Percentiles rank a stretch among this genome's conserved stretches.
Conservation (phyloP, 1,284 basidiomycete species). For the Chalciporus piperatoides region DNA sequence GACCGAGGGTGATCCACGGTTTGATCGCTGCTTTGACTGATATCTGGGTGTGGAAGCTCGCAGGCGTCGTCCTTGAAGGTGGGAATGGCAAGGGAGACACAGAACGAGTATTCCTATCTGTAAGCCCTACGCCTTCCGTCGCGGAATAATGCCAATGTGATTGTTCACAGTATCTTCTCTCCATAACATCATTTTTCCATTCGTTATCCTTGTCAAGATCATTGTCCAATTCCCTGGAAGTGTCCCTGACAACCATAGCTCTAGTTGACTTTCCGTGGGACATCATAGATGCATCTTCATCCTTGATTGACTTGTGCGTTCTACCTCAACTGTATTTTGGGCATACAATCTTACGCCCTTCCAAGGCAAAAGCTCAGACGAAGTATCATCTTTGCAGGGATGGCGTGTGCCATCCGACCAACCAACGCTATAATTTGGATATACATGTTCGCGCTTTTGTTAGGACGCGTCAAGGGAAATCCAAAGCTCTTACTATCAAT, state of each 20-base stretch:
- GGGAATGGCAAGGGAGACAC: conserved; percentile 36
- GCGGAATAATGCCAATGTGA: not conserved
- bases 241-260: conserved; percentile 78
- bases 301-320: conserved; percentile 23
- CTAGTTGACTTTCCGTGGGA: conserved; percentile 80
- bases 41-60: conserved; percentile 64
- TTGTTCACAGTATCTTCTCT: conserved; percentile 66
- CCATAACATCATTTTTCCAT: conserved; percentile 85
- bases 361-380: conserved; percentile 32
- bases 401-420: conserved; percentile 79
- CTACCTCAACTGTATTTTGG: not conserved
- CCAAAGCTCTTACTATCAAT: conserved; percentile 32
- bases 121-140: conserved; percentile 39
- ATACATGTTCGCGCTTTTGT: conserved; percentile 56
- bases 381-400: conserved; percentile 58
- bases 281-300: conserved; percentile 23
- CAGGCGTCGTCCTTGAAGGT: conserved; percentile 56
- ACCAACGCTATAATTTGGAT: conserved; percentile 87
- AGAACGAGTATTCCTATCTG: conserved; percentile 50
- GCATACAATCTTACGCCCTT: conserved; percentile 12
- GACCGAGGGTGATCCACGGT: conserved; percentile 81
- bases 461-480: conserved; percentile 45
- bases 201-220: conserved; percentile 82
- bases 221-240: conserved; percentile 92
- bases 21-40: conserved; percentile 80